Conservation (phyloP, 129 eudicot species). For the Saussurea involucrata region DNA sequence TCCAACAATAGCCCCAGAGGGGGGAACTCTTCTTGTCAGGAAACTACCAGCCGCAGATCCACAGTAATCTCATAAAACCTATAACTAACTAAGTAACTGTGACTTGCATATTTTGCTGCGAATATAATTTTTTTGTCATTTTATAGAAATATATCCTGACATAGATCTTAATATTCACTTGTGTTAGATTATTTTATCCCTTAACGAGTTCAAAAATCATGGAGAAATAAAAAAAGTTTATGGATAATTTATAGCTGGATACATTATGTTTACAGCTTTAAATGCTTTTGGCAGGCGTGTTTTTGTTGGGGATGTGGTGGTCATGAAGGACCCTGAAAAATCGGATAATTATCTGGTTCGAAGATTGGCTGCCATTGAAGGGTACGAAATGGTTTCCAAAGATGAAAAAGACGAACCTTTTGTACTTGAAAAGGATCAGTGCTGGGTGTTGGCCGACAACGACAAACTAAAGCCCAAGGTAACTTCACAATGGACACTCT, state of each 20-base stretch:
- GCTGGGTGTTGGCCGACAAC: conserved; percentile 96
- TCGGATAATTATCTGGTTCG: conserved; percentile 68
- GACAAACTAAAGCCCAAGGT: conserved; percentile 82
- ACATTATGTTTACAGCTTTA: background rate
- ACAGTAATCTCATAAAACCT: conserved; percentile 39
- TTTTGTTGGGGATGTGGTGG: conserved; percentile 91
- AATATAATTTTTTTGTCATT: background rate
- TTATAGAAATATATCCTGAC: background rate
- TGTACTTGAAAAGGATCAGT: conserved; percentile 74
- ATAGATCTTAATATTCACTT: background rate
- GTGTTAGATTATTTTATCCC: background rate
- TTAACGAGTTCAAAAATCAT: background rate
- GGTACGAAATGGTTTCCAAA: conserved; percentile 92
- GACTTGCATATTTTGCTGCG: background rate
- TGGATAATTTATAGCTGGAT: background rate
- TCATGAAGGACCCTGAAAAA: conserved; percentile 90
- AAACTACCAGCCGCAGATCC: conserved; percentile 72
- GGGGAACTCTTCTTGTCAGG: conserved; percentile 94
- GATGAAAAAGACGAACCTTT: conserved; percentile 96
- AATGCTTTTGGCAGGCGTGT: conserved; percentile 51
- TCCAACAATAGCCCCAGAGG: conserved; percentile 66
- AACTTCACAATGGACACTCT: conserved; percentile 1
- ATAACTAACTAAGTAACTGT: background rate
- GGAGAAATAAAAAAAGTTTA: background rate
- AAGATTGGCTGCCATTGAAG: conserved; percentile 93